phyloP scores from a whole-genome alignment of 2,329 filamentous ascomycete genomes.

The Aspergillus pseudoterreus region DNA sequence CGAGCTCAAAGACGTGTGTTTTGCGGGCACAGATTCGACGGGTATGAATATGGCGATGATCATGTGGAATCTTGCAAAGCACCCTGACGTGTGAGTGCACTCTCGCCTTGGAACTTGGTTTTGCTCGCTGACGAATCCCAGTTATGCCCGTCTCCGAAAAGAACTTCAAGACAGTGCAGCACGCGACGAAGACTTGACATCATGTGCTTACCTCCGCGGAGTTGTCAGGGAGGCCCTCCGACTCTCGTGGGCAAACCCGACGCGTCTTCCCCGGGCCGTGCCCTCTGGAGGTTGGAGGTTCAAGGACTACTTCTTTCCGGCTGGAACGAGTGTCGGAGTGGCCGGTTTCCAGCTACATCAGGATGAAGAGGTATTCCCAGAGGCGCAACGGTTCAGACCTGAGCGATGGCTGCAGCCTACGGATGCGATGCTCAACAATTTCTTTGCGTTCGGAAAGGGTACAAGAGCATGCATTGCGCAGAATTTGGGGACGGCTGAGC shows the following conservation, averaged over 20 bases:
- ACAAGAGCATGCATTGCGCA: constrained; percentile 49
- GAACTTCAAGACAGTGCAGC: constrained; percentile 28
- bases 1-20: constrained; percentile 54
- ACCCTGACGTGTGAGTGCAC: constrained; percentile 37
- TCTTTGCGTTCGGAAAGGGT: constrained; percentile 50
- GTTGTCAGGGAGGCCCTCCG: constrained; percentile 51
- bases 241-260: constrained; percentile 51
- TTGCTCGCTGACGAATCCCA: neutral
- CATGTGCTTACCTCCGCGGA: constrained; percentile 44
- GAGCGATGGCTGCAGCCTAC: constrained; percentile 46
- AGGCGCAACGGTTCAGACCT: constrained; percentile 44
- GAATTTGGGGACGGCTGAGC: constrained; percentile 46
- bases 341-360: constrained; percentile 47
- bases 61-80: constrained; percentile 43
- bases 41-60: constrained; percentile 51
- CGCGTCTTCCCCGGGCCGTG: constrained; percentile 48
- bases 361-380: constrained; percentile 41
- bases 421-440: constrained; percentile 40
- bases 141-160: constrained; percentile 30
- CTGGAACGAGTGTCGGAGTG: constrained; percentile 45
- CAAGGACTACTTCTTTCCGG: constrained; percentile 37
- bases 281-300: constrained; percentile 39
- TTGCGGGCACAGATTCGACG: constrained; percentile 54
- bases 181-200: constrained; percentile 23
- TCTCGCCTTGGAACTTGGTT: constrained; percentile 11